Evolutionary conservation across 768 basidiomycete species (phyloP).

Genomic region (Cyathus striatus): DNA sequence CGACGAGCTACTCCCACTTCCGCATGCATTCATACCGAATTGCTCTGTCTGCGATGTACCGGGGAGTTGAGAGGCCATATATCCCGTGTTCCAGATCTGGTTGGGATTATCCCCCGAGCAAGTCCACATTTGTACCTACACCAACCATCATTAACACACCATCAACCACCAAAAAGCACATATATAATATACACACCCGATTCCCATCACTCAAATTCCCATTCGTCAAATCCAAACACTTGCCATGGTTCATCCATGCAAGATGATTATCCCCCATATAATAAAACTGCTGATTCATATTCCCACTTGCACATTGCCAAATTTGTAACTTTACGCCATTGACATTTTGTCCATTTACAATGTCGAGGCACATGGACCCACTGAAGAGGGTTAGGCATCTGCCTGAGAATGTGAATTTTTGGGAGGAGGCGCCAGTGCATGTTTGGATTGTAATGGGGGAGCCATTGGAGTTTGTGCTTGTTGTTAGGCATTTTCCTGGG

Average conservation of each 20-base stretch:
- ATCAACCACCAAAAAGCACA: background rate
- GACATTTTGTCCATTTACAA: conserved; percentile 30
- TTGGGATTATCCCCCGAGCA: conserved; percentile 38
- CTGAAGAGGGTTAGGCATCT: conserved; percentile 39
- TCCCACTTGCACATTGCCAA: conserved; percentile 38
- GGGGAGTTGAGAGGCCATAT: conserved; percentile 35
- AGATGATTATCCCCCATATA: conserved; percentile 40
- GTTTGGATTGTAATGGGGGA: conserved; percentile 40
- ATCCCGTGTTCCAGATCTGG: conserved; percentile 50
- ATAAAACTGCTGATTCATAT: conserved; percentile 39
- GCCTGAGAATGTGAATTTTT: conserved; percentile 43
- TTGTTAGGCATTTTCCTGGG: conserved; percentile 47
- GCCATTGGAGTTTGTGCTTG: conserved; percentile 42
- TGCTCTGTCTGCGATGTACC: conserved; percentile 54
- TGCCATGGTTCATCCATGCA: conserved; percentile 42
- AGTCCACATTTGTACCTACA: conserved; percentile 41
- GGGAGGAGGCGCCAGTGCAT: conserved; percentile 38
- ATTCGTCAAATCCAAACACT: conserved; percentile 43
- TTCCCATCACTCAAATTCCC: conserved; percentile 36
- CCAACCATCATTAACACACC: background rate
- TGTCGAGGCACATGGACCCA: conserved; percentile 42
- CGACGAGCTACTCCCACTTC: conserved; percentile 38
- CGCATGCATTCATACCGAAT: conserved; percentile 65
- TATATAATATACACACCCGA: conserved; percentile 23
- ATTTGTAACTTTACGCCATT: conserved; percentile 49